Percentiles rank a stretch among this genome's conserved stretches.
phyloP scores from a whole-genome alignment of 2,329 filamentous ascomycete species.

The Teratosphaeria epicoccoides region DNA sequence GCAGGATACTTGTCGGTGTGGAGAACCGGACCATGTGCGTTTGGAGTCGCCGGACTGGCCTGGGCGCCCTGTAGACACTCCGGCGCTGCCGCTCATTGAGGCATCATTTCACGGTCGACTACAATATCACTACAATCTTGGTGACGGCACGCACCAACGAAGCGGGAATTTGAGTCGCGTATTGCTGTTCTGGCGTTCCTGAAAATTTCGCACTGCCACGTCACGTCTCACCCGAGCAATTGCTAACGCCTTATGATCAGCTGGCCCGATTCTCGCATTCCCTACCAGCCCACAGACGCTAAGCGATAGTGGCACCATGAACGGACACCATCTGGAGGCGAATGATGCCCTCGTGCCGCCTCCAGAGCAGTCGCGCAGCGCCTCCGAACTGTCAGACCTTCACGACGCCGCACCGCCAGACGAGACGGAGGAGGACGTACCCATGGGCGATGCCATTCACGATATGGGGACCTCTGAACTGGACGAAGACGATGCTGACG shows the following conservation, averaged over 20 bases:
- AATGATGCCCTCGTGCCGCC: slow-evolving; percentile 35
- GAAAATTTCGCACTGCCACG: slow-evolving; percentile 25
- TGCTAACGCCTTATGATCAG: slow-evolving; percentile 37
- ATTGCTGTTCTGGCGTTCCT: slow-evolving; percentile 14
- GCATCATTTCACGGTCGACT: slow-evolving; percentile 30
- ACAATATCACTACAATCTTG: slow-evolving; percentile 10
- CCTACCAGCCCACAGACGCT: slow-evolving; percentile 45
- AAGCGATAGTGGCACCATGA: slow-evolving; percentile 47
- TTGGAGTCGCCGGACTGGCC: slow-evolving; percentile 10
- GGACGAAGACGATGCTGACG: slow-evolving; percentile 41
- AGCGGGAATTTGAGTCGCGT: slow-evolving; percentile 35
- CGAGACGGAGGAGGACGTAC: slow-evolving; percentile 30
- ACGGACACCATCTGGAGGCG: slow-evolving; percentile 53
- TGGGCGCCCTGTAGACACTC: slow-evolving; percentile 14
- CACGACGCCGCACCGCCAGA: slow-evolving; percentile 41
- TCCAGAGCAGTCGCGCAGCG: slow-evolving; percentile 47
- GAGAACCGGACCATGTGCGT: slow-evolving; percentile 7
- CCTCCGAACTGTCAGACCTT: slow-evolving; percentile 67
- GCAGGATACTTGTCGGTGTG: slow-evolving; percentile 5
- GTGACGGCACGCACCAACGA: slow-evolving; percentile 20
- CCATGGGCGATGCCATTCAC: slow-evolving; percentile 34
- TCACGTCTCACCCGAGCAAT: slow-evolving; percentile 18
- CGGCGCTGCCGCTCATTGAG: slow-evolving; percentile 15
- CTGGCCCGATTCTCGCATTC: slow-evolving; percentile 50
- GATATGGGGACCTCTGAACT: slow-evolving; percentile 36